Conservation (phyloP, 2,329 filamentous ascomycete species). For the Phaeophleospora eucalypticola region DNA sequence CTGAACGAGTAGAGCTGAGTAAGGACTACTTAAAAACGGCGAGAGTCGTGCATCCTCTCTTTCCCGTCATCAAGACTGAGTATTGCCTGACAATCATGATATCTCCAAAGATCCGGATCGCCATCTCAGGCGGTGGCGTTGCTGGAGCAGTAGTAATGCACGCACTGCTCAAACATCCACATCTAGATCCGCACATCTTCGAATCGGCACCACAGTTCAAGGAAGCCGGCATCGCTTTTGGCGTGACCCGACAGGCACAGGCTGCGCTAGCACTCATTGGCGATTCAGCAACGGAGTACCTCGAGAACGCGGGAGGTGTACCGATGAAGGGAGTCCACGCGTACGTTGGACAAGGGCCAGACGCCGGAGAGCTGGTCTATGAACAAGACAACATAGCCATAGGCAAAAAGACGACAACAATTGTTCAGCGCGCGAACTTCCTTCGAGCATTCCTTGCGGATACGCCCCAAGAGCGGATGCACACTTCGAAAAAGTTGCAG, state of each 20-base stretch:
- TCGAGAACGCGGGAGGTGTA: slow-evolving; percentile 8
- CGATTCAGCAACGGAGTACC: slow-evolving; percentile 7
- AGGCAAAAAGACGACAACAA: slow-evolving; percentile 9
- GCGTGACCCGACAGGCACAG: slow-evolving; percentile 10
- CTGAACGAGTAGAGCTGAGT: too few species aligned
- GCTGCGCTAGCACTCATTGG: slow-evolving; percentile 11
- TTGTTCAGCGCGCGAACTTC: slow-evolving; percentile 13
- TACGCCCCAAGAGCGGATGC: slow-evolving; percentile 9
- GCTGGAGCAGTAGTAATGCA: slow-evolving; percentile 13
- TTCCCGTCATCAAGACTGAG: too few species aligned
- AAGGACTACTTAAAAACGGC: too few species aligned
- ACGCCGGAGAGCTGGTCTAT: slow-evolving; percentile 10
- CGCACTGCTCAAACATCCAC: slow-evolving; percentile 7
- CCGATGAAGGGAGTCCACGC: slow-evolving; percentile 4
- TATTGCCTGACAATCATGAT: too few species aligned
- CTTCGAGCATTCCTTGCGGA: slow-evolving; percentile 7
- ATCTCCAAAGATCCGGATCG: too few species aligned
- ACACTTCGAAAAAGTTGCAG: slow-evolving; percentile 11
- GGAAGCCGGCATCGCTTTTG: slow-evolving; percentile 15
- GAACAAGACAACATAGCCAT: slow-evolving; percentile 9
- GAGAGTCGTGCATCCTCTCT: too few species aligned
- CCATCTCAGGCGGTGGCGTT: slow-evolving; percentile 14
- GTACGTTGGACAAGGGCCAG: slow-evolving; percentile 6
- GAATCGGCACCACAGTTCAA: slow-evolving; percentile 12
- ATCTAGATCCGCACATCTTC: slow-evolving; percentile 13